A percentile compares a stretch with the other conserved stretches of the same genome.
Conservation (phyloP, 345 rosid genomes). For the Camelina neglecta region DNA sequence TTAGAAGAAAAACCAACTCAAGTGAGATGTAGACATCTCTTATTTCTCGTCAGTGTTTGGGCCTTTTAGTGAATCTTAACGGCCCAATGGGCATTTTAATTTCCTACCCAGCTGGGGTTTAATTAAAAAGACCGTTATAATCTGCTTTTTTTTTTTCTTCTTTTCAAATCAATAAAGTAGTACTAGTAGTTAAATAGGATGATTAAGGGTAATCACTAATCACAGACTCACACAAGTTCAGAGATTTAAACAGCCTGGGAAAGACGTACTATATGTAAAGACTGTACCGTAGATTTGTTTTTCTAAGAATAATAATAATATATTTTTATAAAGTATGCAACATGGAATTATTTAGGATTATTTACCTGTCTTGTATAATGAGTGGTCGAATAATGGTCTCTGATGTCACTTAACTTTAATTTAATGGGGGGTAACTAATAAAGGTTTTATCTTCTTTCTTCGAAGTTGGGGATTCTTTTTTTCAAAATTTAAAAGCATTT, state of each 20-base stretch:
- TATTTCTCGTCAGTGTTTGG: background rate
- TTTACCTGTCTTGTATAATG: constrained; percentile 15
- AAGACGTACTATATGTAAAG: background rate
- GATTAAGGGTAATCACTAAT: background rate
- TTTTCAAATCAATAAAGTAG: background rate
- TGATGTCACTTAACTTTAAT: constrained; percentile 23
- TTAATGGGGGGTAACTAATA: background rate
- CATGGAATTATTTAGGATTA: constrained; percentile 20
- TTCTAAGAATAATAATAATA: background rate
- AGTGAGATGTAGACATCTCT: background rate
- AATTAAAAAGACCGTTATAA: background rate
- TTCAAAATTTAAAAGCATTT: background rate
- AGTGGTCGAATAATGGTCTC: constrained; percentile 25
- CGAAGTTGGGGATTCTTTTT: background rate
- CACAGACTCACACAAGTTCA: no score
- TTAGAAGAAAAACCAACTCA: background rate
- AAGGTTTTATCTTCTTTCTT: constrained; percentile 20
- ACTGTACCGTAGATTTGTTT: background rate
- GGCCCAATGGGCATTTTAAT: background rate
- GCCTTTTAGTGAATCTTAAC: constrained; percentile 9
- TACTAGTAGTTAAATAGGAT: background rate
- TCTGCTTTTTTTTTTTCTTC: background rate
- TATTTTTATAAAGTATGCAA: background rate
- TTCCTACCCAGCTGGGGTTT: background rate
- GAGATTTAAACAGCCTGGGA: constrained; percentile 33